Evolutionary conservation across 345 rosid genomes (phyloP), one percentile per base, ranked within the genome.

Genomic region (Citrus trifoliata): DNA sequence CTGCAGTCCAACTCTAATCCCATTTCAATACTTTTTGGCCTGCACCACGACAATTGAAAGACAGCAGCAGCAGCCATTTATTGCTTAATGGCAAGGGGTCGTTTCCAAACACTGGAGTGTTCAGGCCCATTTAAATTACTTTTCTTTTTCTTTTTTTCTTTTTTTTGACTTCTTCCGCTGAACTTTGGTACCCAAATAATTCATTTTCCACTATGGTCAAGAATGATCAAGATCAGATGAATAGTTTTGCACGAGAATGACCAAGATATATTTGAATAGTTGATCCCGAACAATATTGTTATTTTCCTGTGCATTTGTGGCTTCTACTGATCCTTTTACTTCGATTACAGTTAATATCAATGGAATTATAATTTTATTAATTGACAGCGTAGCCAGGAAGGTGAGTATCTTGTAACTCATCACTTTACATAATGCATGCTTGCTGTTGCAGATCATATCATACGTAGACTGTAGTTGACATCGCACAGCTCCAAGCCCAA

Each of bases 341-440:
- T 33, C 18, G 55, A 67, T 25, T 18, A 33, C 33, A 18, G 51
- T 35, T 12, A 16, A 9, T n/a, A 35, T 67, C 42, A 5, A 37
- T 56, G 19, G 40, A 42, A 30, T 40, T 10, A 25, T n/a, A 42
- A 3, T 12, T 12, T 40, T 58, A 25, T 16, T 63, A 60, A 70
- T 12, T 60, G 55, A 73, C 56, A 22, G 42, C 55, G 27, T 63
- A 51, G 14, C 27, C 25, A 27, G 42, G 35, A 72, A 62, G 16
- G 32, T 7, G 56, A 14, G 58, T 60, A 77, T 75, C 48, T 24
- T 80, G 83, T 77, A 73, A 78, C 79, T 78, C 2, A 5, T 80
- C 82, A 70, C 64, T 69, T 61, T 56, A 30, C 7, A 25, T 18
- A 67, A 27, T 28, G 60, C 67, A 76, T 67, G 33, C 33, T 67